Evolutionary conservation across 805 yeast genomes (phyloP), one percentile per base, ranked within the genome.

Genomic region (Candida boleticola): DNA sequence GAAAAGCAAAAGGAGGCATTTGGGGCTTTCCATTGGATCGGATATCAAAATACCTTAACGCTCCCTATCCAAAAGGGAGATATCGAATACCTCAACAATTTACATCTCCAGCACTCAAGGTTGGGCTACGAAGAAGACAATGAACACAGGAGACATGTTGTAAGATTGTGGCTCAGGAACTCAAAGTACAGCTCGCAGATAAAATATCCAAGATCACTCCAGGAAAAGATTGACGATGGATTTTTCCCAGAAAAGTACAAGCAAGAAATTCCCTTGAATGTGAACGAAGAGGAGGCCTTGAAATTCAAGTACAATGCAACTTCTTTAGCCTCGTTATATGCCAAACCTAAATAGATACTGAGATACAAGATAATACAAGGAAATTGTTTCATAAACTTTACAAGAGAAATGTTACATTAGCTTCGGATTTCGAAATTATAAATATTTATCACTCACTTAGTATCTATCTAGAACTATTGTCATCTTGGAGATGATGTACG

Each of bases 41-140:
- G 41, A 3, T 45, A 45, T 20, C 30, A 39, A 33, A 31, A 42
- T 23, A 14, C 43, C 2, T 35, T 45, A 23, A 16, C 37, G 3
- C 31, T 31, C 9, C 35, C 40, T 11, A 41, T 45, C 13, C 36
- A 42, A 23, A 45, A 37, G 26, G 48, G 48, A 3, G 48, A 45
- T 21, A 45, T 45, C 10, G 48, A 45, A 32, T 45, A 45, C 35
- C 40, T 45, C 23, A 45, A 45, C 39, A 45, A 45, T 35, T 27
- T 42, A 27, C 21, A 37, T 29, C 35, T 36, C 16, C 48, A 45
- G 21, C 48, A 45, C 29, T 45, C 43, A 17, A 42, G 48, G 18
- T 40, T 42, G 14, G 48, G 48, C 7, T 45, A 33, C 34, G 34
- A 35, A 4, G 48, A 45, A 31, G 43, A 45, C 36, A 22, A 39